Conservation (phyloP, 352 stramenopile species). For the Globisporangium uncinulatum region DNA sequence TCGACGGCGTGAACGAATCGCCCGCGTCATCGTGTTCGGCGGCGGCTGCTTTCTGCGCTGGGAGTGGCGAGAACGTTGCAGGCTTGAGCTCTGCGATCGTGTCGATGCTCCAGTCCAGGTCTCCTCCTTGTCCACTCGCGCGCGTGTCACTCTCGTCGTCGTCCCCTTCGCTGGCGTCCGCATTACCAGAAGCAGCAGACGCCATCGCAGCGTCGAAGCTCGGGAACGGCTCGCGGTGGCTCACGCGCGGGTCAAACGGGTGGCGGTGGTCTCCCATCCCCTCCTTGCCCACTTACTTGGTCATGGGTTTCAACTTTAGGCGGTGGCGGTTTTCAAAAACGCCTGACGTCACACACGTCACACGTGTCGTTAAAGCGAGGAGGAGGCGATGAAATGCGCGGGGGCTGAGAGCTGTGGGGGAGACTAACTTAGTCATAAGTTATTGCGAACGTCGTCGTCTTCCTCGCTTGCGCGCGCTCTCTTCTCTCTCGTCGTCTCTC, state of each 20-base stretch:
- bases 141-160: background rate
- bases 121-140: slow-evolving; percentile 7
- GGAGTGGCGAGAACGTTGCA: slow-evolving; percentile 40
- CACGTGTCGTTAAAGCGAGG: no score
- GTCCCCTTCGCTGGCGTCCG: slow-evolving; percentile 5
- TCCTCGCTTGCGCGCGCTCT: background rate
- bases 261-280: background rate
- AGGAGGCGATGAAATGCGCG: no score
- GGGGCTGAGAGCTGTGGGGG: no score
- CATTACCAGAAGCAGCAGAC: background rate
- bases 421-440: no score
- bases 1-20: background rate
- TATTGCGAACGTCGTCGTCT: no score
- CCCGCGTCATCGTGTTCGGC: background rate
- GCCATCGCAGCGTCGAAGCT: slow-evolving; percentile 38
- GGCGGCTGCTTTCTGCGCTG: slow-evolving; percentile 22
- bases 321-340: no score
- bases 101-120: slow-evolving; percentile 64
- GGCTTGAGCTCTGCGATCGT: slow-evolving; percentile 55
- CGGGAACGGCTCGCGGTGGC: slow-evolving; percentile 42
- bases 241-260: slow-evolving; percentile 35
- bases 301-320: no score
- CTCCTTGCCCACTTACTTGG: no score
- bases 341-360: background rate
- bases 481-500: background rate